A percentile compares a stretch with the other conserved stretches of the same genome.
Conservation (phyloP, 441 rosid species). For the Arabidopsis lyrata region DNA sequence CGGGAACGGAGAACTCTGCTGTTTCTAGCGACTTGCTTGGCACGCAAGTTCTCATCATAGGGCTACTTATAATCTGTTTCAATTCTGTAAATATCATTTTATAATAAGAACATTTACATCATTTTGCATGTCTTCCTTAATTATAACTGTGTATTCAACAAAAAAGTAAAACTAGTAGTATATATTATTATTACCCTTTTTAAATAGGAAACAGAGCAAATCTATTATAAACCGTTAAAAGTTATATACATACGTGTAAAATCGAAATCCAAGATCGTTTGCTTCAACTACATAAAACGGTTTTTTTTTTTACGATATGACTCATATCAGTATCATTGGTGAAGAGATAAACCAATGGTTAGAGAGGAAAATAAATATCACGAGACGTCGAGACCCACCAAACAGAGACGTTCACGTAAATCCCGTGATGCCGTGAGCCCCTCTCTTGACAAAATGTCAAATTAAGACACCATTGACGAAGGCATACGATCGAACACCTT, state of each 20-base stretch:
- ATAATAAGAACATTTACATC: background rate
- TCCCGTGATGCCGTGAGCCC: constrained; percentile 38
- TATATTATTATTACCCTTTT: background rate
- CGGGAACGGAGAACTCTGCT: no score
- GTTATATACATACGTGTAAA: background rate
- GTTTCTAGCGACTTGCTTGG: no score
- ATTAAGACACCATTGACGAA: background rate
- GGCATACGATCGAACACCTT: background rate
- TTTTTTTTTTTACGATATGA: background rate
- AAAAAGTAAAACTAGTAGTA: background rate
- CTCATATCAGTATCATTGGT: background rate
- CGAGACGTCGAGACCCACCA: constrained; percentile 34
- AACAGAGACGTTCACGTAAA: constrained; percentile 25
- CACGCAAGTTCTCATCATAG: no score
- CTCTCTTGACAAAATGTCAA: constrained; percentile 17
- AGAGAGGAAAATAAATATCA: constrained; percentile 28
- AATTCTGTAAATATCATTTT: no score
- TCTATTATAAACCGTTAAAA: background rate
- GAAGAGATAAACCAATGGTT: constrained; percentile 11
- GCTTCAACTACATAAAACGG: background rate
- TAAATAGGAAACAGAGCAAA: background rate
- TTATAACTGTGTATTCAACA: background rate
- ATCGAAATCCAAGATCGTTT: background rate
- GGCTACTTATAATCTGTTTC: no score
- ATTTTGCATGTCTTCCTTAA: background rate